Conservation (phyloP, 768 basidiomycete genomes). For the Galerina sulciceps region DNA sequence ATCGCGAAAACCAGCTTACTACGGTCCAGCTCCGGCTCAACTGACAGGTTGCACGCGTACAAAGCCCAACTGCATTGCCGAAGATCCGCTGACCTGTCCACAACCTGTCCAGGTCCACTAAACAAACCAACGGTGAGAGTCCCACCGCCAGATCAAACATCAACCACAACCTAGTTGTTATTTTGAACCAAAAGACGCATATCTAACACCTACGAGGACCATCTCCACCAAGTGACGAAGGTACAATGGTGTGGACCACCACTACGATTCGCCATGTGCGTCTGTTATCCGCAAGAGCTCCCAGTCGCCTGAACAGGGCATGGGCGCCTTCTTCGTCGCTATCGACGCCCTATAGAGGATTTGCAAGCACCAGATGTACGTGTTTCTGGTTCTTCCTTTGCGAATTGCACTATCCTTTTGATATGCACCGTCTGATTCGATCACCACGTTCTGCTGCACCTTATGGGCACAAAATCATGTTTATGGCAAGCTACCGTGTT, state of each 20-base stretch:
- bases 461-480: neutral
- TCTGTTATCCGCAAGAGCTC: conserved; percentile 16
- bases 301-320: conserved; percentile 10
- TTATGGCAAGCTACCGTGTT: neutral
- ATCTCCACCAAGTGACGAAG: neutral
- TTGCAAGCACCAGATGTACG: conserved; percentile 22
- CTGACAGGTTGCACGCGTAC: neutral
- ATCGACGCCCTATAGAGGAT: conserved; percentile 11
- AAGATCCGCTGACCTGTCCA: neutral
- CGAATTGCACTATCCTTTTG: neutral
- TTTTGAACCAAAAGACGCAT: neutral
- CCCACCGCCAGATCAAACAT: conserved; percentile 13
- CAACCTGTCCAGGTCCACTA: neutral
- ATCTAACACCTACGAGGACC: neutral
- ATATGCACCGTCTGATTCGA: neutral
- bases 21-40: neutral
- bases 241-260: conserved; percentile 17
- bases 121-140: conserved; percentile 4
- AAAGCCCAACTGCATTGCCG: neutral
- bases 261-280: conserved; percentile 15
- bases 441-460: neutral
- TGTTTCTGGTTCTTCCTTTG: conserved; percentile 4
- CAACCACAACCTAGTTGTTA: conserved; percentile 8
- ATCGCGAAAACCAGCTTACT: neutral
- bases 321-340: conserved; percentile 12